These are phyloP conservation scores for Tulasnella sp. DNA, from an alignment of 768 basidiomycete genomes.

Conservation along the genomic window DNA sequence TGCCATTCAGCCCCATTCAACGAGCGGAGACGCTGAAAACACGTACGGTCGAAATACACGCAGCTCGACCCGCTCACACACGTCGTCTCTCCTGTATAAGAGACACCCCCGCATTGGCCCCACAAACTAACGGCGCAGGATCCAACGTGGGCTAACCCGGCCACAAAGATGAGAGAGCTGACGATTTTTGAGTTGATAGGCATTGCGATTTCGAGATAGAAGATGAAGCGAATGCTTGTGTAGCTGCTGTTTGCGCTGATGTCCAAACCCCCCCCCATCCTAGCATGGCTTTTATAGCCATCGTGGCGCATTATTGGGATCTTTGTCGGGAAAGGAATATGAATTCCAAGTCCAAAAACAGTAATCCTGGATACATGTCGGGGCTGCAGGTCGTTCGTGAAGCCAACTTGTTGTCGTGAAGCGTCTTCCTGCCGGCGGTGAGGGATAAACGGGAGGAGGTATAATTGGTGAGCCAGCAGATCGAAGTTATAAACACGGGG, in stretches of 20 bases:
- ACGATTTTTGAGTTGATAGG: not conserved
- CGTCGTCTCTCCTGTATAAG: constrained; percentile 3
- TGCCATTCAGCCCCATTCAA: not conserved
- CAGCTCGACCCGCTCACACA: not conserved
- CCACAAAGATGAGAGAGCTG: not conserved
- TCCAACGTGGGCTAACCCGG: not conserved
- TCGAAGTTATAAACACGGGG: not conserved
- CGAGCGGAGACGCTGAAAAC: not conserved
- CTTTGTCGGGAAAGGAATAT: not conserved
- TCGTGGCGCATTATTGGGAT: not conserved
- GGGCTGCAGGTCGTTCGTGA: not conserved
- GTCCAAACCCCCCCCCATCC: not conserved
- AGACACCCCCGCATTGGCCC: constrained; percentile 1
- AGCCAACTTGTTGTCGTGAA: not conserved
- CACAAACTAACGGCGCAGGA: not conserved
- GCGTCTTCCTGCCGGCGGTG: not conserved
- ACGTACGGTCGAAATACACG: not conserved
- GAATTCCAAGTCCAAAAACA: not conserved
- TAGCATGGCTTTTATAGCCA: not conserved
- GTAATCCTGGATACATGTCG: constrained; percentile 1
- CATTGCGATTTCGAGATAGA: not conserved
- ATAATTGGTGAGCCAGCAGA: not conserved
- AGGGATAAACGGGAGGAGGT: not conserved
- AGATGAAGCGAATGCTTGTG: not conserved
- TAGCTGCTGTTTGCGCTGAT: not conserved